Evolutionary conservation across 306 rosid genomes (phyloP).

Genomic region (Pueraria montana): DNA sequence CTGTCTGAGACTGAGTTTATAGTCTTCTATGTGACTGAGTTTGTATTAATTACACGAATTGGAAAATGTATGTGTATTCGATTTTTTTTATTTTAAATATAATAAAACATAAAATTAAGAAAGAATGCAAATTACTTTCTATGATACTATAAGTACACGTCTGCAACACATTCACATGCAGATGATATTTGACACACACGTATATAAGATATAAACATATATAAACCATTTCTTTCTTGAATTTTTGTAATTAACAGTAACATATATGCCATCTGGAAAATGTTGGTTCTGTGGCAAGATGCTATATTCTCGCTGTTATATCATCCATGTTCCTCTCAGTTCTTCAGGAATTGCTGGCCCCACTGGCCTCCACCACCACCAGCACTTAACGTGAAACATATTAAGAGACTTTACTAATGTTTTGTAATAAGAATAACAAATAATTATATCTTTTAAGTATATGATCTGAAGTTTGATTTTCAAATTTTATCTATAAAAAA

Average conservation of each 20-base stretch:
- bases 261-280: conserved; percentile 16
- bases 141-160: background rate
- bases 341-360: conserved; percentile 20
- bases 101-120: background rate
- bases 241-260: background rate
- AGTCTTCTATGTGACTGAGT: background rate
- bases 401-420: background rate
- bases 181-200: background rate
- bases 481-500: too few relatives aligned
- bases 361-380: conserved; percentile 25
- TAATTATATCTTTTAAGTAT: too few relatives aligned
- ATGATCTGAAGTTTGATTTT: too few relatives aligned
- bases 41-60: background rate
- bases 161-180: background rate
- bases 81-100: background rate
- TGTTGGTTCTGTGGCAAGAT: conserved; percentile 40
- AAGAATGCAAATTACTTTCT: background rate
- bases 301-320: conserved; percentile 48
- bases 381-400: background rate
- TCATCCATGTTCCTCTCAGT: conserved; percentile 31
- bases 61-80: background rate
- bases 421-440: background rate
- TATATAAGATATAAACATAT: background rate
- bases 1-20: background rate
- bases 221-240: background rate